Conservation (phyloP, 805 yeast genomes). For the Kazachstania bromeliacearum region DNA sequence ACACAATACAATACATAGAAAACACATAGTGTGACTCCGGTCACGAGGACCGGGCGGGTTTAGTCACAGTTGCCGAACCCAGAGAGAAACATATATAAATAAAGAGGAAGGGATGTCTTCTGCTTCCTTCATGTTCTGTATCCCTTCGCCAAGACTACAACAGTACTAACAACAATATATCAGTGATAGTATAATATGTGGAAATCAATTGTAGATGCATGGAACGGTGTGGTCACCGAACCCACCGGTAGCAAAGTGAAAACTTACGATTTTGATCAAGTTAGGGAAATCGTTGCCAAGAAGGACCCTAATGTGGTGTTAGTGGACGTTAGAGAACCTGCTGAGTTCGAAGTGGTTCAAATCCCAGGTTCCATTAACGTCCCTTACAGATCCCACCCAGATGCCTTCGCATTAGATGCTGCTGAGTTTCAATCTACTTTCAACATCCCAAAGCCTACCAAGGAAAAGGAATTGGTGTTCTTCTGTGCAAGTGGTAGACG, state of each 20-base stretch:
- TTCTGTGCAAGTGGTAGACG: constrained; percentile 86
- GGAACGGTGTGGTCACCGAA: constrained; percentile 18
- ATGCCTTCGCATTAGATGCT: constrained; percentile 62
- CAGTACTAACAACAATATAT: background rate
- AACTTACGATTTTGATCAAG: constrained; percentile 41
- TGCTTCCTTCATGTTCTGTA: background rate
- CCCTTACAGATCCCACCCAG: constrained; percentile 78
- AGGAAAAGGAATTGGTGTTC: constrained; percentile 58
- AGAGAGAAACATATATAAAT: no score
- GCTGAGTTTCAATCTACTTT: constrained; percentile 66
- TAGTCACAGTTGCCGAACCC: background rate
- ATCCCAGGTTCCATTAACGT: constrained; percentile 78
- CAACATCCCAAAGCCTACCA: constrained; percentile 64
- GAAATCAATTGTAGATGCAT: constrained; percentile 19
- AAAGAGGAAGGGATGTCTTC: background rate
- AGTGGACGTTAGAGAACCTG: constrained; percentile 83
- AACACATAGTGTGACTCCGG: background rate
- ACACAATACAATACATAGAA: background rate
- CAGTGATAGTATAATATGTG: constrained; percentile 12
- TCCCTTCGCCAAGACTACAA: background rate
- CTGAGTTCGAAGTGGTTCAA: constrained; percentile 56
- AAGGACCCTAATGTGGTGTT: constrained; percentile 42
- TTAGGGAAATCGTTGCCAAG: constrained; percentile 36
- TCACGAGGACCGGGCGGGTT: background rate
- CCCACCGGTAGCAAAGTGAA: constrained; percentile 1